Evolutionary conservation across 2,329 filamentous ascomycete species (phyloP), one percentile per base, ranked within the genome.

Genomic region (Colletotrichum neosansevieriae): DNA sequence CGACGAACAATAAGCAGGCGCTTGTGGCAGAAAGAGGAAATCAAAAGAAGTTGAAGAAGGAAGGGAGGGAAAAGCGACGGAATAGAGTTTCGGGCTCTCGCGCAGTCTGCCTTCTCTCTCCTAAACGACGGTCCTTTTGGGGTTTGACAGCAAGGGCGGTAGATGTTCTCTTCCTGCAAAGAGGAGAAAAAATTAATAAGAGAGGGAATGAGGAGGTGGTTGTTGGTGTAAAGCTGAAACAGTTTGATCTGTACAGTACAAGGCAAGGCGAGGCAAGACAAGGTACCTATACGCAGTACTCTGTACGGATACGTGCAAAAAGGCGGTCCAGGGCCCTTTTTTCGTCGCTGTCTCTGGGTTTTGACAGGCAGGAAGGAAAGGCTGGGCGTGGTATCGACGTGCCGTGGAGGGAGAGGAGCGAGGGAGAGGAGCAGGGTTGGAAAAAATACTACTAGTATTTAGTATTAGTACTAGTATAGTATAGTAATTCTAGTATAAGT

Each of bases 181-280:
- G 11, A 42, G 58, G 34, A 38, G 40, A 44, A 45, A 63, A 50
- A 73, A 59, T 51, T 51, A 65, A 67, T 68, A 66, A 68, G 72
- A 72, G 71, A 72, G 63, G 64, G 70, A 70, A 72, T 70, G 67
- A 71, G 67, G 71, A 54, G 51, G 70, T 71, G 74, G 72, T 54
- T 68, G 65, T 64, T 68, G 66, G 61, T 65, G 72, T 69, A 68
- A 29, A 71, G 74, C 76, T 79, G 77, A 79, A 79, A 79, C 77
- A 75, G 76, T 78, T 78, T 78, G 77, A 78, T 75, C 72, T 58
- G 75, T 74, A 69, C 53, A 71, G 75, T 75, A 59, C 58, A 71
- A 74, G 29, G 29, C 29, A 24, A 24, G 24, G 24, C 24, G 4
- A 24, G 4, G 24, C 24, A 24, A 21, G 24, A 24, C 29, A 29